Percentiles rank a stretch among this genome's conserved stretches.
These are phyloP conservation scores for Puccinia polysora DNA, from an alignment of 1,284 basidiomycete species.

Conservation along the genomic window DNA sequence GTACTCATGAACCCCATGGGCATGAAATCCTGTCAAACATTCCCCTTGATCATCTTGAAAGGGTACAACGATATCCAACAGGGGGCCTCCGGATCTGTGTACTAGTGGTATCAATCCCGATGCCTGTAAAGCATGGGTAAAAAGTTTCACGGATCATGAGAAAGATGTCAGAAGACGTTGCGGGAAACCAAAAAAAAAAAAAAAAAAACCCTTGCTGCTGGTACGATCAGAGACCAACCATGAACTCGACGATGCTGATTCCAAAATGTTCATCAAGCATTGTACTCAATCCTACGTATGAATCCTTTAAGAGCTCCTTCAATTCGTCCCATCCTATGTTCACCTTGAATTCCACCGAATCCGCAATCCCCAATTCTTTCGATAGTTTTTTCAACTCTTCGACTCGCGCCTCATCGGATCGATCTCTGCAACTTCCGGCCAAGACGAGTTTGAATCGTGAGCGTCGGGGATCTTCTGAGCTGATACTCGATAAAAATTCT, in stretches of 20 bases:
- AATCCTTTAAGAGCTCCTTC: slow-evolving; percentile 64
- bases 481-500: slow-evolving; percentile 58
- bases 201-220: not conserved
- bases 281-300: slow-evolving; percentile 83
- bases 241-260: slow-evolving; percentile 95
- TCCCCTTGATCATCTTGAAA: no score
- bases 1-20: no score
- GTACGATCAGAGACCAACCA: slow-evolving; percentile 61
- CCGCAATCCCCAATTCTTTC: slow-evolving; percentile 64
- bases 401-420: slow-evolving; percentile 68
- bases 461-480: slow-evolving; percentile 1
- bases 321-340: slow-evolving; percentile 75
- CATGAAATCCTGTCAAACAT: no score
- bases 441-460: slow-evolving; percentile 62
- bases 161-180: not conserved
- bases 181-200: not conserved
- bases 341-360: slow-evolving; percentile 70
- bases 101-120: slow-evolving; percentile 87
- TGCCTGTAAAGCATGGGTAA: slow-evolving; percentile 59
- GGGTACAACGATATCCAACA: slow-evolving; percentile 77
- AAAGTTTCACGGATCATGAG: not conserved
- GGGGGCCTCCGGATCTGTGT: slow-evolving; percentile 86
- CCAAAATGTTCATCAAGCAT: slow-evolving; percentile 99
- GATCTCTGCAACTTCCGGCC: slow-evolving; percentile 78
- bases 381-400: slow-evolving; percentile 62